Conservation (phyloP, 129 eudicot species). For the Flaveria sonorensis region DNA sequence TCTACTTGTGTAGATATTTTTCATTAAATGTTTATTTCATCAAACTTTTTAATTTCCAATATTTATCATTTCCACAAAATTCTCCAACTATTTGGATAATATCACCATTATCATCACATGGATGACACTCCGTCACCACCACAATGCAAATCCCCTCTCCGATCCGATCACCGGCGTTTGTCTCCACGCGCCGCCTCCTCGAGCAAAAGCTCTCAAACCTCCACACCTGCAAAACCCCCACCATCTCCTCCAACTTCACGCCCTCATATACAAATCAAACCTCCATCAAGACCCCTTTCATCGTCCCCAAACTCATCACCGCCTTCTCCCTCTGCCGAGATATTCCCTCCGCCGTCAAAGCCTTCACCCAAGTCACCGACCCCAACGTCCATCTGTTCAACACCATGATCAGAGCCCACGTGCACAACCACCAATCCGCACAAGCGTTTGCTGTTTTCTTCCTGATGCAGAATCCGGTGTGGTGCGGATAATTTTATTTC, state of each 20-base stretch:
- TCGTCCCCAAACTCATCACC: slow-evolving; percentile 66
- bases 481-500: slow-evolving; percentile 63
- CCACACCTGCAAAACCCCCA: slow-evolving; percentile 52
- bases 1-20: too few species aligned
- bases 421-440: slow-evolving; percentile 44
- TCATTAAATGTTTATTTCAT: too few species aligned
- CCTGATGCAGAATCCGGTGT: slow-evolving; percentile 56
- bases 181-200: slow-evolving; percentile 71
- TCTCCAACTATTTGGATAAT: slow-evolving; percentile 30
- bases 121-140: slow-evolving; percentile 23
- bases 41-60: too few species aligned
- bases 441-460: slow-evolving; percentile 52
- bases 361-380: slow-evolving; percentile 51
- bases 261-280: slow-evolving; percentile 61
- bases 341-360: slow-evolving; percentile 49
- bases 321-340: slow-evolving; percentile 67
- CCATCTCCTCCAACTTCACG: slow-evolving; percentile 64
- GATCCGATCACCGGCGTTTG: slow-evolving; percentile 72
- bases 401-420: slow-evolving; percentile 59
- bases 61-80: neutral
- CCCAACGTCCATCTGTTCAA: slow-evolving; percentile 72
- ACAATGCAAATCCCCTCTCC: slow-evolving; percentile 65
- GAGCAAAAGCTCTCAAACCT: slow-evolving; percentile 71
- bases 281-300: slow-evolving; percentile 67
- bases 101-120: slow-evolving; percentile 28